Base-by-base conservation (phyloP, 257 asterid genomes). In the Solanum etuberosum region DNA sequence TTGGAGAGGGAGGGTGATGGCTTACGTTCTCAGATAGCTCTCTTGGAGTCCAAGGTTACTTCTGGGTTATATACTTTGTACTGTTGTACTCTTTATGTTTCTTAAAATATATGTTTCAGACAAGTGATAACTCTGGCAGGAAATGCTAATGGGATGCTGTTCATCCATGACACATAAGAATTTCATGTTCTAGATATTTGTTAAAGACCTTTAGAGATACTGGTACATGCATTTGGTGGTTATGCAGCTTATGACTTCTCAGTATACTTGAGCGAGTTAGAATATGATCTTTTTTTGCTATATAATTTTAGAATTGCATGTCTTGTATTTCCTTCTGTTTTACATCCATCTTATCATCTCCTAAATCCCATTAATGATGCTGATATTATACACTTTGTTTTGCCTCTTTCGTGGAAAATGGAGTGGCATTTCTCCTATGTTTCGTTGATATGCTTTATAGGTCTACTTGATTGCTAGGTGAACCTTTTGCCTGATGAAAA, bases 11-110 rank as follows among this genome's bases (percentile, higher is more conserved):
- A 97, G 89, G 89, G 92, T 85, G 99, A 95, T 78, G 94, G 98
- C 76, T 95, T 95, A 77, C 96, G 95, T 85, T 93, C 99, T 15
- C 98, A 95, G 90, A 92, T 97, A 87, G 94, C 99, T 89, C 91
- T 96, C 84, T 92, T 97, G 96, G 99, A 97, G 93, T 92, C 97
- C 90, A 97, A 97, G 99, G 99, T 97, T 92, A 88, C 92, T 42
- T 88, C 87, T 86, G 10, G 42, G 80, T 34, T 48, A 86, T 59
- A 38, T 67, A 83, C 34, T 67, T 27, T 61, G 46, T 46, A 31
- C 43, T 48, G 85, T 20, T 81, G 70, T 31, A 18, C 46, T 80
- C 29, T 16, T 48, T 12, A 1, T 7, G 54, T 80, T 48, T 48
- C 42, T 80, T 80, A 29, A 31, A 80, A 80, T 48, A 80, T 46